Evolutionary conservation across 176 grass and related monocot species (phyloP), one percentile per base, ranked within the genome.

Genomic region (Oryza meyeriana): DNA sequence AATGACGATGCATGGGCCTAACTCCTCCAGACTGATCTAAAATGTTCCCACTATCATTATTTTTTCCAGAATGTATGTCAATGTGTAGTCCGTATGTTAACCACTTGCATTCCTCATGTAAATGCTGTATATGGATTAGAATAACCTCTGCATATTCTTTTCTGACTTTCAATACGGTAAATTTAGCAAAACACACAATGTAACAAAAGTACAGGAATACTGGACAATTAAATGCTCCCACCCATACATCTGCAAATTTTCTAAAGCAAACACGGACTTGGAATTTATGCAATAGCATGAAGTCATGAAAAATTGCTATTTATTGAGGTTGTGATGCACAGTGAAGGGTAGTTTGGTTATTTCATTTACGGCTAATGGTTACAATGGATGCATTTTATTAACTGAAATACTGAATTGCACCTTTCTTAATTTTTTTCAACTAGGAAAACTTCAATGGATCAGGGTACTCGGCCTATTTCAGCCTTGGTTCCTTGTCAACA

Each of bases 401-500:
- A 17, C 80, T 75, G 22, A 38, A 76, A n/a, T 29, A n/a, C 77
- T 79, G 32, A 76, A 57, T 25, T 69, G 33, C 41, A 61, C 20
- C 22, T 66, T 9, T 52, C 10, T 61, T 77, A 14, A 44, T 16
- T 66, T 40, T 16, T 66, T 72, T 78, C 28, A 68, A 25, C 24
- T 68, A 82, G 75, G 64, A 47, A 40, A 75, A 44, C 84, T 18
- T 28, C n/a, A 33, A 8, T n/a, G 61, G 13, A 20, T 38, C 57
- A 79, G 10, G 71, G 77, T 72, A 26, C 55, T 68, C 25, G 9
- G 10, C 70, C 58, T 68, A 68, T 88, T 69, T 81, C 88, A 74
- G 88, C 74, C 4, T 88, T 88, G 0, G 88, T 69, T 73, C 85
- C 83, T 77, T 85, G 61, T 66, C 74, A 12, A 52, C 72, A 76